Base-by-base conservation (phyloP, 345 rosid species). In the Eucalyptus victrix region DNA sequence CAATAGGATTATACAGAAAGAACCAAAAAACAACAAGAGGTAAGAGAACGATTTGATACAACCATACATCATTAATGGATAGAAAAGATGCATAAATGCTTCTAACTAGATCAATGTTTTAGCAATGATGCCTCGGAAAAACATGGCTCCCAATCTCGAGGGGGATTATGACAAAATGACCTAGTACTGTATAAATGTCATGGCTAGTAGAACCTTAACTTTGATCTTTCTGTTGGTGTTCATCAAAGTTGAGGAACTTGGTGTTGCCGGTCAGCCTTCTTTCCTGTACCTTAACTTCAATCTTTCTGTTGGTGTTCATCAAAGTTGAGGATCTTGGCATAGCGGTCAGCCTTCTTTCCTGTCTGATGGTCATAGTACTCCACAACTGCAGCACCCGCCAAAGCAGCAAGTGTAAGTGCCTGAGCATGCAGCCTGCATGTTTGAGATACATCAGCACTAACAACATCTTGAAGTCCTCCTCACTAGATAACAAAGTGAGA, bases 311-410 rank as follows among this genome's bases (percentile, higher is more conserved):
- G 19, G 47, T 86, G 67, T 37, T 86, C 88, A 16, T 86, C 88
- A 23, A 86, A 40, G 47, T 34, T 86, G 87, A 94, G 89, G 92
- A 87, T 92, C 67, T 94, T 93, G 3, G 97, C 94, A 87, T 95
- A 96, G 11, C 93, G 93, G 17, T 96, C 96, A 17, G 54, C 58
- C 91, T 96, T 93, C n/a, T 90, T 76, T 87, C 94, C 97, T 23
- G 92, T 62, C 58, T 93, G 93, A 89, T 94, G 99, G 88, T 98
- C 99, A 28, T 95, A 94, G 94, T 94, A 97, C 91, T 98, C 99
- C 1, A 96, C 99, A 32, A 91, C 92, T 0, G 98, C 99, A 91
- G 98, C 99, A 50, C 99, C 99, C 30, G 96, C 99, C 13, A 98
- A 91, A 12, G 99, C 99, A 26, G 97, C 98, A 81, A 98, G 93